Evolutionary conservation across 768 basidiomycete species (phyloP), one percentile per base, ranked within the genome.

Genomic region (Psilocybe tampanensis): DNA sequence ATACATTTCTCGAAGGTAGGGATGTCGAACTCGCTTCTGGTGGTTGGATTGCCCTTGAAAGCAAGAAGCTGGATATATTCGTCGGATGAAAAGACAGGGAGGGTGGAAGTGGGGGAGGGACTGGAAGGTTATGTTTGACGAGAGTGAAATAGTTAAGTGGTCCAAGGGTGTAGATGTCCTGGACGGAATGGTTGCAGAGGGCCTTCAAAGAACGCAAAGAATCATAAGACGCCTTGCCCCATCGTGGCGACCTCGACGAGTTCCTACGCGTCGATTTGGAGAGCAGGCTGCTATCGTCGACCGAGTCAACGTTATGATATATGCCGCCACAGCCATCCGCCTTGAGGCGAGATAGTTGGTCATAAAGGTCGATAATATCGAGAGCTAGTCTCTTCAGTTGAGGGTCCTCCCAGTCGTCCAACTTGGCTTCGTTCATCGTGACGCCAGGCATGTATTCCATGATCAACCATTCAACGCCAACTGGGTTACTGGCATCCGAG

Each of bases 391-490:
- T 13, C 36, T 39, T 5, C n/a, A 8, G 6, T n/a, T 39, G 12
- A n/a, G 36, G 36, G 4, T 8, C 6, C 7, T 13, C 36, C 13
- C 6, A n/a, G 36, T 5, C 12, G 12, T 34, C 19, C 55, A 51
- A 63, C n/a, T n/a, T n/a, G 18, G 39, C 58, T 17, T 34, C 47
- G 36, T 13, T 55, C 55, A 63, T 47, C 32, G 49, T 41, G 21
- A 57, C 44, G 24, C 62, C 62, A 7, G 55, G 55, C 42, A 63
- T 52, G 36, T 57, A 47, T 44, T 63, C 55, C 62, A 60, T 63
- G 34, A 63, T 19, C 17, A 60, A 2, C 62, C 62, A 63, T 50
- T 63, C 58, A 3, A 51, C 59, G n/a, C 62, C 56, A 26, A 63
- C 62, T 19, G 62, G 59, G 54, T 63, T 63, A 32, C 43, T 55